phyloP scores from a whole-genome alignment of 73 alveolate species.

The Effrenium voratum region DNA sequence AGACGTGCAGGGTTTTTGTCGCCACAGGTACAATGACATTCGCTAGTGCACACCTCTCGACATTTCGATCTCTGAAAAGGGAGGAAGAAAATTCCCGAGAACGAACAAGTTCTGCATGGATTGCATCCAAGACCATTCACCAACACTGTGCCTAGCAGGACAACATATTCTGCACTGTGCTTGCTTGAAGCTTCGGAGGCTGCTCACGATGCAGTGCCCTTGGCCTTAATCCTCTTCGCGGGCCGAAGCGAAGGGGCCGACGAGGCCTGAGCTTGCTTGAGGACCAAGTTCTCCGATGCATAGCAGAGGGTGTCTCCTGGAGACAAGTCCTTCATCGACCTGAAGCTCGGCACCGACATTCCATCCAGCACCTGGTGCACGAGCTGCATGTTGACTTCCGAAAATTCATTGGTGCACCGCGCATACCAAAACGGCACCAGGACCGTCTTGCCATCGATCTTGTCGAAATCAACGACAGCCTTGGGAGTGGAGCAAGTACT shows the following conservation, averaged over 20 bases:
- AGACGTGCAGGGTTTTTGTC: too few relatives aligned
- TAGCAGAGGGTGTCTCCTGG: background rate
- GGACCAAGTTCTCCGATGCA: background rate
- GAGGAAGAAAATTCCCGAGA: too few relatives aligned
- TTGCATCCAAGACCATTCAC: too few relatives aligned
- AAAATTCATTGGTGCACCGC: background rate
- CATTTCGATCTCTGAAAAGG: too few relatives aligned
- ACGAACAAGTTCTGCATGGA: too few relatives aligned
- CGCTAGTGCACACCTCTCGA: too few relatives aligned
- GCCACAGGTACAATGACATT: too few relatives aligned
- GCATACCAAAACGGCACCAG: conserved; percentile 39
- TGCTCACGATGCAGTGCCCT: too few relatives aligned
- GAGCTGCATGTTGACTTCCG: background rate
- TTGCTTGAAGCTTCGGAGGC: too few relatives aligned
- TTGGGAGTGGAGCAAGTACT: background rate
- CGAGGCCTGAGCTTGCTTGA: background rate
- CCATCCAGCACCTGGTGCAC: background rate
- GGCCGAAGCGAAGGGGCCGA: background rate
- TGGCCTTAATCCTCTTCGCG: background rate
- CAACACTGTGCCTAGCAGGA: too few relatives aligned
- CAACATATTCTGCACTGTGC: too few relatives aligned
- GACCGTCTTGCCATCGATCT: background rate
- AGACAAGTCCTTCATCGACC: background rate
- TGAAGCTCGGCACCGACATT: background rate
- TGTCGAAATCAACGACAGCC: background rate